Conservation (phyloP, 2,329 filamentous ascomycete genomes). For the Teratosphaeria viscida region DNA sequence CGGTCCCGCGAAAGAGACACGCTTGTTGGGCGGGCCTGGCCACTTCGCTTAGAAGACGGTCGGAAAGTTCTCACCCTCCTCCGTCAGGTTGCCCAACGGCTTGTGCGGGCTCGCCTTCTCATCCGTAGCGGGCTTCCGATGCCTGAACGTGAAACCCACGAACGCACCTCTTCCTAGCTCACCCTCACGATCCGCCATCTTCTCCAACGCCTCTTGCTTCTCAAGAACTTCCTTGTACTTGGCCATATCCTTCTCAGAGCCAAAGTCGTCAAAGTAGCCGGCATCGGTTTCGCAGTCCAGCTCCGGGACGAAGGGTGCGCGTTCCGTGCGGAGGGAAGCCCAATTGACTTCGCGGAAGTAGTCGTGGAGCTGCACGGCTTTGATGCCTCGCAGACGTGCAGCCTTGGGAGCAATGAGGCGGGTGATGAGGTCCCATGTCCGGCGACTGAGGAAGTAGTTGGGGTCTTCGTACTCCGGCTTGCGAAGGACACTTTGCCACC, state of each 20-base stretch:
- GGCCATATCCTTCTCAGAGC: constrained; percentile 94
- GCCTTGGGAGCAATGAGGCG: constrained; percentile 51
- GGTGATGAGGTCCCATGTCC: constrained; percentile 94
- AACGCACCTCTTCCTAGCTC: constrained; percentile 91
- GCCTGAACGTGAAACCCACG: constrained; percentile 91
- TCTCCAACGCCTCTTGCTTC: constrained; percentile 86
- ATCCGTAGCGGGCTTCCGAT: constrained; percentile 69
- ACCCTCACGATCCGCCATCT: constrained; percentile 87
- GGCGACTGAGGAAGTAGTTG: constrained; percentile 90
- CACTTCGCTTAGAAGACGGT: constrained; percentile 58
- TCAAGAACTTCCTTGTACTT: constrained; percentile 99
- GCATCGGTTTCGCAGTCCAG: constrained; percentile 96
- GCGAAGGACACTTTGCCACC: constrained; percentile 91
- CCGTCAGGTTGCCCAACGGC: constrained; percentile 50
- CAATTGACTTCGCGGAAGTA: constrained; percentile 97
- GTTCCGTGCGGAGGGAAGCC: constrained; percentile 66
- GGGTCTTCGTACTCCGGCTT: constrained; percentile 96
- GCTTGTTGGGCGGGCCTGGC: neutral
- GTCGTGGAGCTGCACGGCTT: constrained; percentile 75
- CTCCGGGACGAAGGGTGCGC: constrained; percentile 92
- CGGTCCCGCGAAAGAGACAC: neutral
- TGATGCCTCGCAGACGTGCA: constrained; percentile 76
- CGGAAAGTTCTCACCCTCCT: constrained; percentile 56
- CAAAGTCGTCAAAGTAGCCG: constrained; percentile 97
- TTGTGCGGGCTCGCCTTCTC: constrained; percentile 67